Percentiles rank a stretch among this genome's conserved stretches.
phyloP scores from a whole-genome alignment of 768 basidiomycete genomes.

The Leccinellum luteum region DNA sequence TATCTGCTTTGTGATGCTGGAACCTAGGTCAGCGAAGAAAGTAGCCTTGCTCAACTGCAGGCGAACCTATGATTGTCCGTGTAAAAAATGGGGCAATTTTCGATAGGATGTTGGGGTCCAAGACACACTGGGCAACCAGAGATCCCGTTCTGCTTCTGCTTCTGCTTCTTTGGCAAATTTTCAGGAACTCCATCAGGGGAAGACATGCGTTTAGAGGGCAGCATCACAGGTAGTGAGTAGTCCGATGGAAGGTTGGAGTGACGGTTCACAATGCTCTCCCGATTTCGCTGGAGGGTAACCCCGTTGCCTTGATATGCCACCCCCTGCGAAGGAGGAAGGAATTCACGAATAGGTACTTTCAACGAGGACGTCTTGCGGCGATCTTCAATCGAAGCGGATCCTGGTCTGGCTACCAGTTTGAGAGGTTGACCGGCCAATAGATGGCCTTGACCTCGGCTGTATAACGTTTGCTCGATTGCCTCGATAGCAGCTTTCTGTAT shows the following conservation, averaged over 20 bases:
- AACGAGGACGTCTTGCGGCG: not conserved
- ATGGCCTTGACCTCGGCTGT: conserved; percentile 50
- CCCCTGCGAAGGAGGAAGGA: not conserved
- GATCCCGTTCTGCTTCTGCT: conserved; percentile 27
- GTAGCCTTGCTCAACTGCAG: not conserved
- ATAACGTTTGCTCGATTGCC: conserved; percentile 66
- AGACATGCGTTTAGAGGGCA: conserved; percentile 37
- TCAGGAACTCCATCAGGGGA: conserved; percentile 30
- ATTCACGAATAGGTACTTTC: not conserved
- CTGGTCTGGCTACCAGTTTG: conserved; percentile 44
- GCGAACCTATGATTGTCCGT: conserved; percentile 55
- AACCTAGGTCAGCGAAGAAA: conserved; percentile 8
- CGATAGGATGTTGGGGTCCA: conserved; percentile 43
- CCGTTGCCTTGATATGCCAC: not conserved
- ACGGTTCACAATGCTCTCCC: not conserved
- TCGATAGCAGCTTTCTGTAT: conserved; percentile 60
- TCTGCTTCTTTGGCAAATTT: conserved; percentile 38
- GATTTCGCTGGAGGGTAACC: not conserved
- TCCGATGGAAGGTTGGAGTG: not conserved
- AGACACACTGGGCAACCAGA: conserved; percentile 49
- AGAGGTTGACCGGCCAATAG: conserved; percentile 66
- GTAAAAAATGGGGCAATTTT: conserved; percentile 54
- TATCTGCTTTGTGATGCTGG: conserved; percentile 45
- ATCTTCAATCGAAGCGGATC: conserved; percentile 1
- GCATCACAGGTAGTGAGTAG: conserved; percentile 1